Evolutionary conservation across 1,284 basidiomycete genomes (phyloP).

Genomic region (Takashimella koratensis): DNA sequence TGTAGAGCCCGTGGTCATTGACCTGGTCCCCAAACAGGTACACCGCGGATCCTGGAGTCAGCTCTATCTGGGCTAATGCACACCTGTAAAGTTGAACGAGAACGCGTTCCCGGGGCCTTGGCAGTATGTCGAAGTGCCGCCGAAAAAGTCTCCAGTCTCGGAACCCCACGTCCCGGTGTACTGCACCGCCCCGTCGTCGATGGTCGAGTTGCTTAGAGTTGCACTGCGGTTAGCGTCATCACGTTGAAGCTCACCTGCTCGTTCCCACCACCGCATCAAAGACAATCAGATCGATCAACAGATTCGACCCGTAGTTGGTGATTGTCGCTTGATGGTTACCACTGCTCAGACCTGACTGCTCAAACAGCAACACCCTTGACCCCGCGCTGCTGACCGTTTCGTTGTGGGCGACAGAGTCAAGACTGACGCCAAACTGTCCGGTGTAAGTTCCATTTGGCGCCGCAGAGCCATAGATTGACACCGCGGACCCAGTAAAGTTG

Average conservation of each 20-base stretch:
- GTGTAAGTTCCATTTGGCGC: not conserved
- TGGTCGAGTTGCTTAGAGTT: constrained; percentile 38
- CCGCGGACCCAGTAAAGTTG: constrained; percentile 37
- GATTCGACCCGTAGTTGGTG: constrained; percentile 30
- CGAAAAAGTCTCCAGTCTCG: constrained; percentile 39
- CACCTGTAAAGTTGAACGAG: constrained; percentile 38
- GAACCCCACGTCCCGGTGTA: constrained; percentile 46
- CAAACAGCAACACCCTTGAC: not conserved
- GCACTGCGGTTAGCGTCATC: constrained; percentile 30
- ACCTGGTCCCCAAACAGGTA: constrained; percentile 51
- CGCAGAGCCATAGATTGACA: constrained; percentile 41
- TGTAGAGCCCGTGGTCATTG: constrained; percentile 49
- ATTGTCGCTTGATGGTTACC: constrained; percentile 29
- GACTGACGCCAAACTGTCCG: not conserved
- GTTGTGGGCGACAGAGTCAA: not conserved
- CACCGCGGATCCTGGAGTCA: constrained; percentile 40
- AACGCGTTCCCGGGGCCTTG: constrained; percentile 31
- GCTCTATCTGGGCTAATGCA: not conserved
- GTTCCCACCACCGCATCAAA: constrained; percentile 31
- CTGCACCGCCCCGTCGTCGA: constrained; percentile 39
- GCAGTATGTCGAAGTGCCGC: constrained; percentile 41
- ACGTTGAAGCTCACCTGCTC: constrained; percentile 40
- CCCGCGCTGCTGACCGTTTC: not conserved
- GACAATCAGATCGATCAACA: constrained; percentile 39
- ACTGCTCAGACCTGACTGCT: not conserved